These are phyloP conservation scores for Clitoria ternatea DNA, from an alignment of 306 rosid genomes.

Conservation along the genomic window DNA sequence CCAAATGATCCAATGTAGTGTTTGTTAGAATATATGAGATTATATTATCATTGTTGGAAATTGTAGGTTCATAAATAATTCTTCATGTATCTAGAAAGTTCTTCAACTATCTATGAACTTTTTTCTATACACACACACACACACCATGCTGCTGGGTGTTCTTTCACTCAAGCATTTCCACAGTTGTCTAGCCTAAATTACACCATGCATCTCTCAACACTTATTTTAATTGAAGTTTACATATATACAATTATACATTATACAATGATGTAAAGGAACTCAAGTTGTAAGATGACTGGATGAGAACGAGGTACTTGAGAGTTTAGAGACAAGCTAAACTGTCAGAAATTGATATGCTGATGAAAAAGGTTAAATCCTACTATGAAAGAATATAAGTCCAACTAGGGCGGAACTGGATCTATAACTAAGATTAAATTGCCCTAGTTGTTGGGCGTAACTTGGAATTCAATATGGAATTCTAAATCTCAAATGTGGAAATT, in stretches of 20 bases:
- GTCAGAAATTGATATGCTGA: not conserved
- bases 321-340: not conserved
- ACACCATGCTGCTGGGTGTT: too few species aligned
- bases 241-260: not conserved
- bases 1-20: not conserved
- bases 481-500: not conserved
- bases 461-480: not conserved
- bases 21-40: too few species aligned
- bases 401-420: not conserved
- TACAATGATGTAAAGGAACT: not conserved
- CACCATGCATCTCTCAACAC: too few species aligned
- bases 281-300: not conserved
- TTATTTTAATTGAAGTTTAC: not conserved
- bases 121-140: too few species aligned
- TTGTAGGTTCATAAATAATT: too few species aligned
- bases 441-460: not conserved
- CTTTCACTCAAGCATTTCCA: too few species aligned
- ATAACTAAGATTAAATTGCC: not conserved
- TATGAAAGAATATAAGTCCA: not conserved
- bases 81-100: too few species aligned
- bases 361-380: not conserved
- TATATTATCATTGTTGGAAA: too few species aligned
- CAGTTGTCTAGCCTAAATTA: too few species aligned
- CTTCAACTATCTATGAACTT: too few species aligned
- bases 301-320: slow-evolving; percentile 7